Conservation (phyloP, 441 rosid species). For the Croton laevigatus region DNA sequence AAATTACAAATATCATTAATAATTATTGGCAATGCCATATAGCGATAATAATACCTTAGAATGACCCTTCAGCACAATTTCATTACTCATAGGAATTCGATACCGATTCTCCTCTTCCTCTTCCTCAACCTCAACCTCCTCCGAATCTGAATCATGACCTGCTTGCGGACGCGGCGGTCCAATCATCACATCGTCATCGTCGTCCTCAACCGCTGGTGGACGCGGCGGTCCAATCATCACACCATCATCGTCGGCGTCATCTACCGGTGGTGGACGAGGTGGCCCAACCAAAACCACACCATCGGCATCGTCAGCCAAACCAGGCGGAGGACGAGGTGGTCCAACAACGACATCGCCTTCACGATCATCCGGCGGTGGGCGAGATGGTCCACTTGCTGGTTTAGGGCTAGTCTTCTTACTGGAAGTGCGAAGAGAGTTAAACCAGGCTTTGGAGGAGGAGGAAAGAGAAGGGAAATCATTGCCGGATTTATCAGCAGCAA, state of each 20-base stretch:
- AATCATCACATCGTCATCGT: constrained; percentile 33
- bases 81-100: constrained; percentile 74
- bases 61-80: constrained; percentile 91
- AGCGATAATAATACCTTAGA: constrained; percentile 46
- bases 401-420: no score
- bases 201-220: constrained; percentile 32
- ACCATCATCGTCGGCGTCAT: constrained; percentile 20
- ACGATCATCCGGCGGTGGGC: no score
- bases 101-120: constrained; percentile 48
- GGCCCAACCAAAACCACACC: constrained; percentile 32
- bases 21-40: neutral
- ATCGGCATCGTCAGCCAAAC: constrained; percentile 17
- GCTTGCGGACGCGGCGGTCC: constrained; percentile 67
- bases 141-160: constrained; percentile 34
- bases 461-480: constrained; percentile 18
- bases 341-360: constrained; percentile 1
- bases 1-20: neutral
- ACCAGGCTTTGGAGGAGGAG: no score
- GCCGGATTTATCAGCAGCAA: neutral
- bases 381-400: neutral
- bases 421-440: no score
- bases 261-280: constrained; percentile 33
- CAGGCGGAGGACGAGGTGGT: constrained; percentile 27
- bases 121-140: no score
- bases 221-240: constrained; percentile 66